A percentile compares a stretch with the other conserved stretches of the same genome.
phyloP scores from a whole-genome alignment of 2,329 filamentous ascomycete species.

The Xylariaceae sp. region DNA sequence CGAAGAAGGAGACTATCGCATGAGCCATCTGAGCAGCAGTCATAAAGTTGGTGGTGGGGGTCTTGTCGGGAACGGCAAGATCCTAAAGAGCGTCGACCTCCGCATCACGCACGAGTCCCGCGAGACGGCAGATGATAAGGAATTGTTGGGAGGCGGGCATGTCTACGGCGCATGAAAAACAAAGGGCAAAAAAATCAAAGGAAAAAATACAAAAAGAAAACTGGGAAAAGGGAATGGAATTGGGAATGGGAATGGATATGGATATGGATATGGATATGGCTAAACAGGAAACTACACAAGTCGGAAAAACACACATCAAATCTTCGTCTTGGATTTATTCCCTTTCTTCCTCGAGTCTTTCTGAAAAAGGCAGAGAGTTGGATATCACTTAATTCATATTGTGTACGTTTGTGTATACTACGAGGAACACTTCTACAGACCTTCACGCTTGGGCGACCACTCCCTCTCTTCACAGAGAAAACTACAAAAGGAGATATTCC shows the following conservation, averaged over 20 bases:
- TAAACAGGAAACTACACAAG: no score
- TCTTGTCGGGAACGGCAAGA: slow-evolving; percentile 1
- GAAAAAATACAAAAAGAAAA: no score
- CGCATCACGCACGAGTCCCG: slow-evolving; percentile 6
- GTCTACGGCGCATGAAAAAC: slow-evolving; percentile 1
- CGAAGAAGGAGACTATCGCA: not conserved
- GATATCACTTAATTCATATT: not conserved
- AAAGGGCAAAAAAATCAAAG: not conserved
- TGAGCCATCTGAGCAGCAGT: slow-evolving; percentile 1
- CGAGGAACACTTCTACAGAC: not conserved
- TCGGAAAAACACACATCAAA: no score
- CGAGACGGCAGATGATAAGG: slow-evolving; percentile 4
- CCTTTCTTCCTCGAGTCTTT: no score
- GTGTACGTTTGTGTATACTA: not conserved
- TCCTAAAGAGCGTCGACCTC: slow-evolving; percentile 8
- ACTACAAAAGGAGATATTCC: no score
- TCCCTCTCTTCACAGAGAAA: no score
- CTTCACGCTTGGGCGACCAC: no score
- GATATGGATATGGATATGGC: no score
- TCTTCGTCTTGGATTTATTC: no score
- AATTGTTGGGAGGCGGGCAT: slow-evolving; percentile 1
- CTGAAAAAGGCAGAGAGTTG: not conserved
- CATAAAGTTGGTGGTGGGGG: no score
- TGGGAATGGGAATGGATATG: no score
- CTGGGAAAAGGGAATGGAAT: no score